phyloP scores from a whole-genome alignment of 2,329 filamentous ascomycete species.

The Cytospora piceae region DNA sequence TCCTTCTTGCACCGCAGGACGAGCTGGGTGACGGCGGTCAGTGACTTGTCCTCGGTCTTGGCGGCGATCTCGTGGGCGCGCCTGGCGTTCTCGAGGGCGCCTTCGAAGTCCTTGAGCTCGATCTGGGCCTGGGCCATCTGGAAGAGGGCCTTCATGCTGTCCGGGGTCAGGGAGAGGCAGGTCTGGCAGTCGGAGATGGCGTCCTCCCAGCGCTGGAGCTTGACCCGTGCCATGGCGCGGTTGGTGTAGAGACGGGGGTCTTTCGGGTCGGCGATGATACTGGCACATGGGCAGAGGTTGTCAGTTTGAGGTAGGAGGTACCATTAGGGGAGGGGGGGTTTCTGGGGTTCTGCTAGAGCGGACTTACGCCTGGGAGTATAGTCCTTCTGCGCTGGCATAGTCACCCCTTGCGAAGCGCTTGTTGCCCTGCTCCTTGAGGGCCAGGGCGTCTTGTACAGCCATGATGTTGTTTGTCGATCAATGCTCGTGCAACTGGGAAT shows the following conservation, averaged over 20 bases:
- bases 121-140: conserved; percentile 84
- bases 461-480: conserved; percentile 17
- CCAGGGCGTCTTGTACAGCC: conserved; percentile 40
- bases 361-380: conserved; percentile 73
- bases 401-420: conserved; percentile 67
- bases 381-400: conserved; percentile 65
- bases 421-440: conserved; percentile 65
- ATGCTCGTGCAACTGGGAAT: background rate
- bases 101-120: conserved; percentile 70
- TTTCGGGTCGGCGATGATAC: conserved; percentile 75
- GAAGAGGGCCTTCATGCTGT: conserved; percentile 80
- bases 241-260: conserved; percentile 88
- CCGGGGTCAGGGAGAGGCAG: conserved; percentile 69
- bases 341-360: background rate
- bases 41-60: conserved; percentile 64
- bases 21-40: conserved; percentile 71
- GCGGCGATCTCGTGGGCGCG: conserved; percentile 74
- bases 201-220: conserved; percentile 71
- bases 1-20: conserved; percentile 84
- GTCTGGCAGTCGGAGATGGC: conserved; percentile 78
- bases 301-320: background rate
- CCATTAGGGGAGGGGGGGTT: conserved; percentile 2
- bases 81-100: conserved; percentile 71
- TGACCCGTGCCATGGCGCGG: conserved; percentile 80
- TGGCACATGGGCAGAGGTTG: conserved; percentile 39